Base-by-base conservation (phyloP, 2,329 filamentous ascomycete genomes). In the Cryphonectria carpinicola region DNA sequence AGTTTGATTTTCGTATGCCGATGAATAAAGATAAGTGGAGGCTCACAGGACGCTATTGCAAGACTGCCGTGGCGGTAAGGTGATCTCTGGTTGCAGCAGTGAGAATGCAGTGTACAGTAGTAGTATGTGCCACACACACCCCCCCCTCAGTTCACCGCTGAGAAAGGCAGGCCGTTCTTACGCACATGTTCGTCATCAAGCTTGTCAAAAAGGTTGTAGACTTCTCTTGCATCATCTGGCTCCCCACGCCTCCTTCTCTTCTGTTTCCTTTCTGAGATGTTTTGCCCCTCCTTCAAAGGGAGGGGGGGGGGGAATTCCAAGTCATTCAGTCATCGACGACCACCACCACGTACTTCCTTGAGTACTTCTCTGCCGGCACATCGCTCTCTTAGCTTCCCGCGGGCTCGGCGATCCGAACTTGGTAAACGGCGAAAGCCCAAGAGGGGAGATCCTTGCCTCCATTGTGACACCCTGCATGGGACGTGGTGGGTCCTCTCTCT, bases 1-100 rank as follows among this genome's bases (percentile, higher is more conserved):
- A 61, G 19, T n/a, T 61, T 3, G 32, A 11, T 14, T 61, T 61
- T 61, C 58, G 58, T 61, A 61, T 61, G 22, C 58, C 58, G 58
- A 61, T 39, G 32, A 61, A 13, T 39, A 22, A 39, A 61, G 19
- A 61, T 37, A 39, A 61, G 58, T 61, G 58, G 58, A 61, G 58
- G 58, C 35, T 37, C 32, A n/a, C 19, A 61, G 35, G 58, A 22
- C 58, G 32, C 32, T 32, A 61, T 61, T 35, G 32, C 35, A 61
- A 39, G 58, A 61, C 58, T 39, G 35, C 58, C 32, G 58, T 22
- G 35, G 58, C 58, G 32, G 58, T 35, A 61, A n/a, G 35, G 14
- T 22, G 19, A 22, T 49, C 22, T 49, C 22, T 60, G 17, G 32
- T n/a, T 39, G 58, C 32, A 39, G 32, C 25, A 39, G 22, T 58